Evolutionary conservation across 768 basidiomycete species (phyloP).

Genomic region (Lactarius sp.): DNA sequence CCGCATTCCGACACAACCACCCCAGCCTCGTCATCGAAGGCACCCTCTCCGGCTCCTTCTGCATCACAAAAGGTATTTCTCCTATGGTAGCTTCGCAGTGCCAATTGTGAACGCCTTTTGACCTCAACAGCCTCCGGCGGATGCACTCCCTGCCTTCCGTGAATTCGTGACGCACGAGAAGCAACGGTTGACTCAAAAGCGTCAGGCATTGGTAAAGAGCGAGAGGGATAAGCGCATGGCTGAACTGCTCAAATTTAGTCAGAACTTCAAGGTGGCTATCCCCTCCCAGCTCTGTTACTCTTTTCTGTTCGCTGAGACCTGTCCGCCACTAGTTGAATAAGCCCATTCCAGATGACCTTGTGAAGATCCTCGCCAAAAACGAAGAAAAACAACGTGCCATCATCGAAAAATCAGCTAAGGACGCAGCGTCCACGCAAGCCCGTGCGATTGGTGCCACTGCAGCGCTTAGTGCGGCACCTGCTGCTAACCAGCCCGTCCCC

Average conservation of each 20-base stretch:
- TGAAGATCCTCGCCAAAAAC: conserved; percentile 89
- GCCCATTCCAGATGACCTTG: conserved; percentile 91
- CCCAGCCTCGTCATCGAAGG: conserved; percentile 46
- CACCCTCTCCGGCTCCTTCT: conserved; percentile 60
- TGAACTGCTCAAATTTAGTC: conserved; percentile 88
- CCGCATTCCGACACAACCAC: conserved; percentile 38
- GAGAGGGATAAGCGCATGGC: conserved; percentile 95
- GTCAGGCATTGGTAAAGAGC: conserved; percentile 80
- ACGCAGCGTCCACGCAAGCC: conserved; percentile 61
- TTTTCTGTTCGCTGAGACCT: not conserved
- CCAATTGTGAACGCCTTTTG: conserved; percentile 13
- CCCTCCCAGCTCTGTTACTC: not conserved
- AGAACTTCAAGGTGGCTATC: conserved; percentile 80
- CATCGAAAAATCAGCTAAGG: conserved; percentile 66
- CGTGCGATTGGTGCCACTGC: conserved; percentile 50
- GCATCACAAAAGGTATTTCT: conserved; percentile 48
- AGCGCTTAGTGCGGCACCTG: conserved; percentile 43
- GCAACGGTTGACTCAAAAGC: conserved; percentile 85
- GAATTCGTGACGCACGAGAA: conserved; percentile 92
- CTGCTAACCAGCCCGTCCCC: conserved; percentile 30
- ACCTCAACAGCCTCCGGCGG: conserved; percentile 53
- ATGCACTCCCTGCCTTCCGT: conserved; percentile 80
- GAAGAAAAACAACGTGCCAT: conserved; percentile 85
- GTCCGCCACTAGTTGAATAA: conserved; percentile 65
- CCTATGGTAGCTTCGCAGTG: not conserved